phyloP scores from a whole-genome alignment of 208 protist species.

The Leishmania braziliensis region DNA sequence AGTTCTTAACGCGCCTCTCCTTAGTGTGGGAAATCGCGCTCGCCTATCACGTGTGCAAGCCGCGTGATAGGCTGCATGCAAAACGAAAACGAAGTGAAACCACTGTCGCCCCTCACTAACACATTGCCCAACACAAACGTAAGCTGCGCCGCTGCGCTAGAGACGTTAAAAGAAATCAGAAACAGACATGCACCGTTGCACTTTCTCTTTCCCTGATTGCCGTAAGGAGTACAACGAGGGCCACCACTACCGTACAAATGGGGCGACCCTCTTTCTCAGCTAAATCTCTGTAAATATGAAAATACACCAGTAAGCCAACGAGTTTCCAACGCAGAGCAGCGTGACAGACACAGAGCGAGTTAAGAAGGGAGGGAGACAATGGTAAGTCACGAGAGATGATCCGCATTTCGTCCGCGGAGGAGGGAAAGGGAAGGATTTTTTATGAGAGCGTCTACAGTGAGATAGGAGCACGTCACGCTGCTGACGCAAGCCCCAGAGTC shows the following conservation, averaged over 20 bases:
- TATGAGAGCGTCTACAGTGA: background rate
- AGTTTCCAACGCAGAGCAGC: background rate
- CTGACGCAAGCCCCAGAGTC: background rate
- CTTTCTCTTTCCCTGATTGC: background rate
- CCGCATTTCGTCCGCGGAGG: background rate
- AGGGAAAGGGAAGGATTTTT: background rate
- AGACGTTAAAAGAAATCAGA: background rate
- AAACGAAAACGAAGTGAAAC: background rate
- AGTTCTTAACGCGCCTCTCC: background rate
- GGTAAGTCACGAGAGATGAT: background rate
- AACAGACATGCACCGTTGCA: background rate
- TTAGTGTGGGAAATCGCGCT: background rate
- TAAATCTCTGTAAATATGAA: constrained; percentile 13
- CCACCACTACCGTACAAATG: background rate
- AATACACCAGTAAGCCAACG: background rate
- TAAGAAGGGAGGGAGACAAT: background rate
- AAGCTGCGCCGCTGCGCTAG: background rate
- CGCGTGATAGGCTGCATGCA: background rate
- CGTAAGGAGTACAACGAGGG: background rate
- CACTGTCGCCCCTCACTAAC: background rate
- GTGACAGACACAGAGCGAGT: background rate
- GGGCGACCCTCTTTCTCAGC: background rate
- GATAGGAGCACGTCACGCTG: background rate
- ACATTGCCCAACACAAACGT: background rate
- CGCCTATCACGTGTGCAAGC: background rate